Evolutionary conservation across 148 eudicot genomes (phyloP).

Genomic region (Cornus kousa): DNA sequence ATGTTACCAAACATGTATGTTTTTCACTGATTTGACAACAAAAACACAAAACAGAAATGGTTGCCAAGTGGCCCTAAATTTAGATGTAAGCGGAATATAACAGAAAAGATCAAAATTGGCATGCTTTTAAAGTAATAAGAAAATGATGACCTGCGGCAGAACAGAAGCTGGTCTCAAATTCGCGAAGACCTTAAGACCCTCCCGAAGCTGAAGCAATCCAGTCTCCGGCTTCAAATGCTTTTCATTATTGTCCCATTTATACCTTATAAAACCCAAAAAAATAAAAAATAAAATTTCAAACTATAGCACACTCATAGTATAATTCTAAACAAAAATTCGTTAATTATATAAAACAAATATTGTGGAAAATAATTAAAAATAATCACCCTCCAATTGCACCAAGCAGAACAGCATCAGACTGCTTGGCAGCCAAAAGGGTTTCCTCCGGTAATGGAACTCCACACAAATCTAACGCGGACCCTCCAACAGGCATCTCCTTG

Average conservation of each 20-base stretch:
- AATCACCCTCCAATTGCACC: slow-evolving; percentile 47
- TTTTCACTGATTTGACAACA: no score
- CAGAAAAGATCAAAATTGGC: no score
- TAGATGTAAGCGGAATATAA: no score
- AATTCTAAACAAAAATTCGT: not conserved
- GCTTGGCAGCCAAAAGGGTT: slow-evolving; percentile 71
- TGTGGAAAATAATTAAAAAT: slow-evolving; percentile 4
- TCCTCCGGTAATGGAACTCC: slow-evolving; percentile 97
- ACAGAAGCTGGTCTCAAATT: slow-evolving; percentile 95
- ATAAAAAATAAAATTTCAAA: no score
- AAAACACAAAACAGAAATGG: no score
- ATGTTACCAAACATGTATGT: no score
- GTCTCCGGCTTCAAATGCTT: slow-evolving; percentile 94
- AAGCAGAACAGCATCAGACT: slow-evolving; percentile 68
- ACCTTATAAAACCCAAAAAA: not conserved
- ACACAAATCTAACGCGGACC: slow-evolving; percentile 76
- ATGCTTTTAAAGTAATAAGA: not conserved
- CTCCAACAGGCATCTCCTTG: slow-evolving; percentile 89
- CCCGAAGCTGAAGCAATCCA: slow-evolving; percentile 91
- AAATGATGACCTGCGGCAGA: slow-evolving; percentile 67
- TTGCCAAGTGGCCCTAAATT: no score
- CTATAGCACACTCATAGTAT: not conserved
- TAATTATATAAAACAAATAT: not conserved
- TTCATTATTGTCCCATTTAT: slow-evolving; percentile 27
- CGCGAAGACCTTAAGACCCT: slow-evolving; percentile 93